phyloP scores from a whole-genome alignment of 192 early-diverging fungal species.

The Obelidium mucronatum region DNA sequence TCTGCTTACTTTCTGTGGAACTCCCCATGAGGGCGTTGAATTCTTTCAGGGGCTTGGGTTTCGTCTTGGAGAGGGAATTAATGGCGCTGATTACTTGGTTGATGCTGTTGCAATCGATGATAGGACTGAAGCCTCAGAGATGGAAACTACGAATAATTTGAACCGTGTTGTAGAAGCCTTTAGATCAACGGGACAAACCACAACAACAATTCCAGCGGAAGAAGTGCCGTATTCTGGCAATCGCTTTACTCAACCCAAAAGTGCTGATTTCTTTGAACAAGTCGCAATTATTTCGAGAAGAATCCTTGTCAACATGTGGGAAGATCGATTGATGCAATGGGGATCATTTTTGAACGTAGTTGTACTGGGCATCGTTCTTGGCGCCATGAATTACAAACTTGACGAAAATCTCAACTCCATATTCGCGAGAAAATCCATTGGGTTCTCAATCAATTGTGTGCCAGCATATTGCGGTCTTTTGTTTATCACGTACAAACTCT shows the following conservation, averaged over 20 bases:
- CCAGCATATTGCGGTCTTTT: slow-evolving; percentile 50
- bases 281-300: slow-evolving; percentile 35
- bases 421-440: slow-evolving; percentile 29
- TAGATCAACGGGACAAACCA: too few relatives aligned
- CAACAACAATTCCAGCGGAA: too few relatives aligned
- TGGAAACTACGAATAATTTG: slow-evolving; percentile 1
- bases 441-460: slow-evolving; percentile 37
- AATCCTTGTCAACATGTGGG: slow-evolving; percentile 41
- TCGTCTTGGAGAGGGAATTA: slow-evolving; percentile 63
- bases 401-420: slow-evolving; percentile 42
- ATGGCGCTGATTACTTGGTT: slow-evolving; percentile 73
- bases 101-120: slow-evolving; percentile 55
- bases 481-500: slow-evolving; percentile 49
- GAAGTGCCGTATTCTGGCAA: too few relatives aligned
- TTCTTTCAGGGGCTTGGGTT: slow-evolving; percentile 65
- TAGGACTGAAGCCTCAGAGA: slow-evolving; percentile 35
- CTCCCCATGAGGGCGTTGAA: slow-evolving; percentile 42
- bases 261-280: slow-evolving; percentile 38
- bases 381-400: slow-evolving; percentile 44
- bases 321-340: slow-evolving; percentile 48
- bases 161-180: slow-evolving; percentile 33
- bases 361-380: slow-evolving; percentile 40
- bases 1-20: slow-evolving; percentile 70
- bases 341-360: slow-evolving; percentile 47
- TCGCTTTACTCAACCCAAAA: too few relatives aligned